Evolutionary conservation across 2,329 filamentous ascomycete genomes (phyloP), one percentile per base, ranked within the genome.

Genomic region (Epichloe sibirici): DNA sequence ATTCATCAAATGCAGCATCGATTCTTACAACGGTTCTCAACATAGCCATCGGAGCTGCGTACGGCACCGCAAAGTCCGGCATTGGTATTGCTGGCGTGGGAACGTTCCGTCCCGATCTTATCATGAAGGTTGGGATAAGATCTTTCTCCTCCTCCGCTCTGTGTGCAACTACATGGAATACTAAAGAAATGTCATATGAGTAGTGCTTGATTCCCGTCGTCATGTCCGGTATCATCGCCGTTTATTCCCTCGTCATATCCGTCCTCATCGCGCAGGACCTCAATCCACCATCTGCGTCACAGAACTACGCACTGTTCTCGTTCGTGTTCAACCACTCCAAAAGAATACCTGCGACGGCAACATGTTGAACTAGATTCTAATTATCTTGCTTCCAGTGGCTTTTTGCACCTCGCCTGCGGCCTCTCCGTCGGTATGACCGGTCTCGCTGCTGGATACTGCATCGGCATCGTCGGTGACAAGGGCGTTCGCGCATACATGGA

Each of bases 141-240:
- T 37, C 15, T 4, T 25, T 34, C 17, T 9, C 28, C 12, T 5
- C 12, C 9, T 15, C 13, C 23, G 15, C 25, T 11, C 4, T 40
- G 5, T 15, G 7, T 37, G 28, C 28, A 9, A 31, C 35, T 23
- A 15, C 25, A 23, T 11, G 17, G 13, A 13, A 8, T 9, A 15
- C 45, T 21, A 21, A 28, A 8, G 17, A 25, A 12, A 31, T 6
- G 31, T 12, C 34, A 3, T 21, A 21, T 17, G 7, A 7, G 23
- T 61, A 90, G 86, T 90, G 85, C 53, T 74, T 91, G 51, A 90
- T 91, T 61, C 87, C 88, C 57, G 87, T 93, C 59, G 85, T 98
- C 75, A 98, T 98, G 93, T 95, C 93, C 62, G 93, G 93, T 81
- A 98, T 98, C 67, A 89, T 98, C 65, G 93, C 93, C 54, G 93